phyloP scores from a whole-genome alignment of 1,284 basidiomycete genomes.

The Schizophyllum commune region DNA sequence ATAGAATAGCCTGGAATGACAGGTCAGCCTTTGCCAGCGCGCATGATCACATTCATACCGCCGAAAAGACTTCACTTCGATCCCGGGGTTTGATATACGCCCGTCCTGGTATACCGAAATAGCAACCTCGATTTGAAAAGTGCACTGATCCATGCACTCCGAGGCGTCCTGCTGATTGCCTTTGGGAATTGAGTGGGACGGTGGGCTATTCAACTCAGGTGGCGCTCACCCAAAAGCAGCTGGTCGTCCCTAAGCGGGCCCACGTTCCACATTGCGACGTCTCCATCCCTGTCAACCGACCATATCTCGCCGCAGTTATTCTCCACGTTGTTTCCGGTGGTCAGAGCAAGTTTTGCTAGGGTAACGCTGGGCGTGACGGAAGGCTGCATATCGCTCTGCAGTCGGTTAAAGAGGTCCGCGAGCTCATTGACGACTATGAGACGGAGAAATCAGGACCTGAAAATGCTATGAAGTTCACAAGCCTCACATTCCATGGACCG shows the following conservation, averaged over 20 bases:
- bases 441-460: constrained; percentile 11
- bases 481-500: constrained; percentile 77
- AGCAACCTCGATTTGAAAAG: constrained; percentile 96
- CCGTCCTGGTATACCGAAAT: constrained; percentile 71
- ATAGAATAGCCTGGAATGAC: constrained; percentile 69
- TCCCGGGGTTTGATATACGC: constrained; percentile 27
- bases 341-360: constrained; percentile 89
- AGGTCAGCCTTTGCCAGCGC: constrained; percentile 33
- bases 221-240: constrained; percentile 84
- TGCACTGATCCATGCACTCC: constrained; percentile 98
- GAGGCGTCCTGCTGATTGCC: constrained; percentile 98
- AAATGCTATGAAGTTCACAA: constrained; percentile 6
- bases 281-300: constrained; percentile 78
- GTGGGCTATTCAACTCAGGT: constrained; percentile 46
- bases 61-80: constrained; percentile 39
- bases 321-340: constrained; percentile 85
- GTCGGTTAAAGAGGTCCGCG: constrained; percentile 69
- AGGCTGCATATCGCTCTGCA: constrained; percentile 59
- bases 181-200: constrained; percentile 16
- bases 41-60: constrained; percentile 72
- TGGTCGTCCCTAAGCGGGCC: too few species aligned
- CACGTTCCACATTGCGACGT: too few species aligned
- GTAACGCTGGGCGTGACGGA: constrained; percentile 81
- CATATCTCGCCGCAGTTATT: constrained; percentile 58
- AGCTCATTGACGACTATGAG: constrained; percentile 69